Evolutionary conservation across 306 rosid species (phyloP).

Genomic region (Gastrolobium villosum): DNA sequence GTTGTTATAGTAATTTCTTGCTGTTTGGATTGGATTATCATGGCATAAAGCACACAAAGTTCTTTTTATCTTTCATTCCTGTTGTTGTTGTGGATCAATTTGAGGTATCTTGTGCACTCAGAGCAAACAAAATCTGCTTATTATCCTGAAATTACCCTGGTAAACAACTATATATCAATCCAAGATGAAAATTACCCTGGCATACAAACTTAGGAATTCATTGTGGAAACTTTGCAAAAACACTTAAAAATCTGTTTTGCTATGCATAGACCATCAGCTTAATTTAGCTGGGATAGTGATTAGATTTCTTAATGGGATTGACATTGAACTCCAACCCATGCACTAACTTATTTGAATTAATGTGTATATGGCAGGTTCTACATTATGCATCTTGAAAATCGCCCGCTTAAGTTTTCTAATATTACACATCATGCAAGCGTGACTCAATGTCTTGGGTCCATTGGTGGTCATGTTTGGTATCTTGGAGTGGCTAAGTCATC

Average conservation of each 20-base stretch:
- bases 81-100: background rate
- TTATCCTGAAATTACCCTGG: background rate
- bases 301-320: constrained; percentile 27
- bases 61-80: background rate
- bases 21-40: background rate
- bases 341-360: background rate
- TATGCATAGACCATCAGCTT: constrained; percentile 6
- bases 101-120: background rate
- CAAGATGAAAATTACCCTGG: no score
- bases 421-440: constrained; percentile 90
- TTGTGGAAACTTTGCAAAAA: constrained; percentile 28
- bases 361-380: constrained; percentile 61
- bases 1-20: constrained; percentile 7
- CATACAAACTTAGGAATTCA: constrained; percentile 3
- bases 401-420: constrained; percentile 60
- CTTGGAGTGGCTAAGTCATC: constrained; percentile 90
- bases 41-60: background rate
- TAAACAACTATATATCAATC: background rate
- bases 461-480: constrained; percentile 83
- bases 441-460: constrained; percentile 91
- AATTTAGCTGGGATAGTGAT: background rate
- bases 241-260: constrained; percentile 4
- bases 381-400: constrained; percentile 71
- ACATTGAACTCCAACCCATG: background rate
- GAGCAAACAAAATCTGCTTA: constrained; percentile 8